phyloP scores from a whole-genome alignment of 345 rosid genomes.

The Kandelia obovata region DNA sequence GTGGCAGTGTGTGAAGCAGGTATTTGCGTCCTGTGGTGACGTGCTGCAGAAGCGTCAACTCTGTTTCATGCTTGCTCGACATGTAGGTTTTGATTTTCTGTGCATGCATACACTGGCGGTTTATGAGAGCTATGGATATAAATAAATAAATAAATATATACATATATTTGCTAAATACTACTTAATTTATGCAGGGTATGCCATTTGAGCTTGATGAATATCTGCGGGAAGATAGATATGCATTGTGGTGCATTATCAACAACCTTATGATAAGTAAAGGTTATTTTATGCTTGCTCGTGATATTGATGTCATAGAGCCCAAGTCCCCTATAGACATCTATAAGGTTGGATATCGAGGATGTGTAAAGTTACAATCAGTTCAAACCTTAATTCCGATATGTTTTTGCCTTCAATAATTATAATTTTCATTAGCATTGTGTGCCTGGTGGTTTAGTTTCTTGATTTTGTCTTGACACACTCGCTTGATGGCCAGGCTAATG shows the following conservation, averaged over 20 bases:
- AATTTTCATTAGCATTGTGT: too few relatives aligned
- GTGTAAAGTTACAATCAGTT: slow-evolving; percentile 8
- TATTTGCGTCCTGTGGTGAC: slow-evolving; percentile 72
- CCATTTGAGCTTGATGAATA: slow-evolving; percentile 65
- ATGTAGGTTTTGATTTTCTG: slow-evolving; percentile 50
- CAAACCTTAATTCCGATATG: too few relatives aligned
- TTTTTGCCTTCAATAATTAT: too few relatives aligned
- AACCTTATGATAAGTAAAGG: slow-evolving; percentile 73
- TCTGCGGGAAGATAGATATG: slow-evolving; percentile 52
- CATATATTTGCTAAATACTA: slow-evolving; percentile 3
- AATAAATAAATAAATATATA: not conserved
- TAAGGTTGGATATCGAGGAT: slow-evolving; percentile 49
- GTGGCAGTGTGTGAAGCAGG: slow-evolving; percentile 70
- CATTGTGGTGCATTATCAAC: slow-evolving; percentile 75
- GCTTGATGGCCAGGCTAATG: slow-evolving; percentile 81
- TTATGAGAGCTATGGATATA: not conserved
- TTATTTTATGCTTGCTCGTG: slow-evolving; percentile 89
- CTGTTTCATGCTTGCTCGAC: slow-evolving; percentile 82
- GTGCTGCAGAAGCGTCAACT: slow-evolving; percentile 67
- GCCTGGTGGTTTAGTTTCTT: slow-evolving; percentile 1
- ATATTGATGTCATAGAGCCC: slow-evolving; percentile 98
- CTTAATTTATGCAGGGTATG: slow-evolving; percentile 50
- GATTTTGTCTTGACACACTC: slow-evolving; percentile 61
- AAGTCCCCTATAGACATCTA: slow-evolving; percentile 92
- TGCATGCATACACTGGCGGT: not conserved